Percentiles rank a stretch among this genome's conserved stretches.
Conservation (phyloP, 192 early-diverging fungal species). For the Phycomyces blakesleeanus region DNA sequence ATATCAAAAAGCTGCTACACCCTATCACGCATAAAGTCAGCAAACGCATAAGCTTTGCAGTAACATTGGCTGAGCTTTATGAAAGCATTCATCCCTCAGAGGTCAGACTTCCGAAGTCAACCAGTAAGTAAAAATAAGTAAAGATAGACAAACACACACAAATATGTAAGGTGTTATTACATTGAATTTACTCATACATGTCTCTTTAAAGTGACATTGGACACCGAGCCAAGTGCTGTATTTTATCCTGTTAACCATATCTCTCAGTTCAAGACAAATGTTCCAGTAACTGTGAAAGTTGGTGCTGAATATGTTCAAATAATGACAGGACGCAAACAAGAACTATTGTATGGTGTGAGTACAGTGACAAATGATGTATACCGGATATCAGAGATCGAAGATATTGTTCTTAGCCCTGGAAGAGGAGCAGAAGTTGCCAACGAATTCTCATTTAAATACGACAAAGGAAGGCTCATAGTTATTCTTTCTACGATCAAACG, state of each 20-base stretch:
- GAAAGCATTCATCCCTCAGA: constrained; percentile 73
- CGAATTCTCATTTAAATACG: constrained; percentile 78
- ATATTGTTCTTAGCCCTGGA: constrained; percentile 19
- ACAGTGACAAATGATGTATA: constrained; percentile 83
- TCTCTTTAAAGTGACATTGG: constrained; percentile 52
- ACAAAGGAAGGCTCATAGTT: constrained; percentile 59
- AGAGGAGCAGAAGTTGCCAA: constrained; percentile 53
- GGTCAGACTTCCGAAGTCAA: constrained; percentile 72
- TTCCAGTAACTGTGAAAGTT: constrained; percentile 81
- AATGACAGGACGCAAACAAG: constrained; percentile 48
- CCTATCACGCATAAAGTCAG: constrained; percentile 51
- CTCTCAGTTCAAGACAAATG: constrained; percentile 56
- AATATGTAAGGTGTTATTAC: background rate
- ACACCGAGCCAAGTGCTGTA: constrained; percentile 61
- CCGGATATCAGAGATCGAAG: constrained; percentile 56
- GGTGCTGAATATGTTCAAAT: constrained; percentile 81
- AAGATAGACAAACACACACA: background rate
- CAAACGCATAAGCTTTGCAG: constrained; percentile 68
- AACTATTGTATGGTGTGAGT: constrained; percentile 60
- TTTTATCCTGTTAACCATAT: constrained; percentile 68
- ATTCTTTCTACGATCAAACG: constrained; percentile 71
- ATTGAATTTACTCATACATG: background rate
- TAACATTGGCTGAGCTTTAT: constrained; percentile 62
- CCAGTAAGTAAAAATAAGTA: constrained; percentile 43
- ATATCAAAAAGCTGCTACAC: constrained; percentile 53